Conservation (phyloP, 2,329 filamentous ascomycete genomes). For the Ceratocystiopsis brevicomis region DNA sequence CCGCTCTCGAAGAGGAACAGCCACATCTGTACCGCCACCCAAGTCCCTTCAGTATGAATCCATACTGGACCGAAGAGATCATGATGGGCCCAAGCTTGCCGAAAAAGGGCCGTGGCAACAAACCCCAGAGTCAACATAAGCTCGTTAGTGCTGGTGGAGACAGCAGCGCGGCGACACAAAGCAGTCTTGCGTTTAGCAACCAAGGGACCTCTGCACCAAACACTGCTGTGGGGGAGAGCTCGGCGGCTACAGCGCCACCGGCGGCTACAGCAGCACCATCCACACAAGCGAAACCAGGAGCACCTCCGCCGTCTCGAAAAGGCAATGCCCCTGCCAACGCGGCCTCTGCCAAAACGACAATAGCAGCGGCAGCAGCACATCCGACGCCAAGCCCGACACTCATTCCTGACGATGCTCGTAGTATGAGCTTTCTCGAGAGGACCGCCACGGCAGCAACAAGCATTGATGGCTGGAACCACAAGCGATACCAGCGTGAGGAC, state of each 20-base stretch:
- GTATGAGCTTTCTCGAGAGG: constrained; percentile 18
- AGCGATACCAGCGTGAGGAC: constrained; percentile 70
- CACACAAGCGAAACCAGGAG: too few species aligned
- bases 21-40: constrained; percentile 62
- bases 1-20: constrained; percentile 45
- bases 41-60: constrained; percentile 68
- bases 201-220: constrained; percentile 7
- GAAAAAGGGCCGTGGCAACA: constrained; percentile 36
- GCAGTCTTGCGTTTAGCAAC: constrained; percentile 19
- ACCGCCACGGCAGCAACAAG: constrained; percentile 15
- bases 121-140: constrained; percentile 37
- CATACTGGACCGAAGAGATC: constrained; percentile 79
- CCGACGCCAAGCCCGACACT: constrained; percentile 21
- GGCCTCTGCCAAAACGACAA: neutral
- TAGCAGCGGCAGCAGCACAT: too few species aligned
- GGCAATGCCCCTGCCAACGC: too few species aligned
- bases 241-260: too few species aligned
- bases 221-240: too few species aligned
- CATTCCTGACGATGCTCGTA: constrained; percentile 27
- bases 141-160: constrained; percentile 39
- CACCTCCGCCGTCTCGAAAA: too few species aligned
- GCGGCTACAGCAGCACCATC: neutral
- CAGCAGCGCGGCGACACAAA: constrained; percentile 24
- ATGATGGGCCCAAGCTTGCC: constrained; percentile 57
- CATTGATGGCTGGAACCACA: constrained; percentile 52